A percentile compares a stretch with the other conserved stretches of the same genome.
Evolutionary conservation across 2,329 filamentous ascomycete species (phyloP).

Genomic region (Nemania bipapillata): DNA sequence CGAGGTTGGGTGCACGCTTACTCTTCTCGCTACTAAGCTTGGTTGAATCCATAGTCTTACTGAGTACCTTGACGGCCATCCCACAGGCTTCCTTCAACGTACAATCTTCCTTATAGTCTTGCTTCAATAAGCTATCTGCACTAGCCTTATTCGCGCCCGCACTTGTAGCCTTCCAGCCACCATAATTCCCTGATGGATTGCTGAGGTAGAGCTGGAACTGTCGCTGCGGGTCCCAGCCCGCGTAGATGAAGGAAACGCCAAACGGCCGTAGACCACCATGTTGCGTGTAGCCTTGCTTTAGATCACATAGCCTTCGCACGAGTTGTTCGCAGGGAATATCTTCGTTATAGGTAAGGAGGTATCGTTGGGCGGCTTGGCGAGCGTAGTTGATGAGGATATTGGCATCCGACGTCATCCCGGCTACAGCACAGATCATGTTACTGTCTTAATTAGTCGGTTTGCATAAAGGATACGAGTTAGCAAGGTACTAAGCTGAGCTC

Average conservation of each 20-base stretch:
- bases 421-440: slow-evolving; percentile 99
- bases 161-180: slow-evolving; percentile 98
- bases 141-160: slow-evolving; percentile 98
- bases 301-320: slow-evolving; percentile 92
- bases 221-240: slow-evolving; percentile 93
- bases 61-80: slow-evolving; percentile 97
- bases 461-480: background rate
- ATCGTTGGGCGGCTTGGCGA: slow-evolving; percentile 93
- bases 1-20: slow-evolving; percentile 60
- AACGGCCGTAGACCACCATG: slow-evolving; percentile 98
- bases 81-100: slow-evolving; percentile 95
- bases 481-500: background rate
- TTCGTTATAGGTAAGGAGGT: slow-evolving; percentile 99
- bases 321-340: slow-evolving; percentile 99
- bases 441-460: slow-evolving; percentile 59
- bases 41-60: slow-evolving; percentile 99
- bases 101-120: slow-evolving; percentile 99
- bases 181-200: slow-evolving; percentile 98
- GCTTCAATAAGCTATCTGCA: slow-evolving; percentile 95
- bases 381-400: slow-evolving; percentile 99
- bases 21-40: slow-evolving; percentile 99
- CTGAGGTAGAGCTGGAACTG: slow-evolving; percentile 99
- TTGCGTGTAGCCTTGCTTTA: slow-evolving; percentile 99
- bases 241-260: slow-evolving; percentile 99
- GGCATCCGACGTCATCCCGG: slow-evolving; percentile 98